These are phyloP conservation scores for Neurospora sp. DNA, from an alignment of 495 filamentous ascomycete genomes.

Conservation along the genomic window DNA sequence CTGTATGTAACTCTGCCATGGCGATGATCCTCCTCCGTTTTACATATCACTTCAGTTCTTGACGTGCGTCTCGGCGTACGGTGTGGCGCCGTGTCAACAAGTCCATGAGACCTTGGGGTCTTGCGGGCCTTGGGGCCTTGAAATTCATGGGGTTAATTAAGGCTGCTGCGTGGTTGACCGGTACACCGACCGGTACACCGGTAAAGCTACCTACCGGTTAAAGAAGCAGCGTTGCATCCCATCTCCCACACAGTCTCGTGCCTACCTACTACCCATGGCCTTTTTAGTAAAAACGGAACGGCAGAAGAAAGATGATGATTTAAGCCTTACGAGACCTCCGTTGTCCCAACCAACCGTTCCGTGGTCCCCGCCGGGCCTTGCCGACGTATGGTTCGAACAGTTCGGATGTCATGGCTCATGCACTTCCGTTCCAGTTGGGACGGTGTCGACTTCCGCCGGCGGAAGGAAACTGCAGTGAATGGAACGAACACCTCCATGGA, in stretches of 20 bases:
- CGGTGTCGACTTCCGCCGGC: neutral
- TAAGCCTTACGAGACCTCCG: neutral
- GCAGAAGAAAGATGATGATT: neutral
- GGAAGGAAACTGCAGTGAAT: neutral
- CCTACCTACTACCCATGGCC: neutral
- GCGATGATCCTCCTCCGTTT: neutral
- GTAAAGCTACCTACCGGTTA: neutral
- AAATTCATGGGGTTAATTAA: neutral
- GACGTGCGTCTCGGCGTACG: too few species aligned
- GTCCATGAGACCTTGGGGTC: too few species aligned
- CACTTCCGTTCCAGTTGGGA: neutral
- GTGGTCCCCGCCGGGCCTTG: neutral
- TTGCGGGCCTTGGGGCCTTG: neutral
- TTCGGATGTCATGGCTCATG: neutral
- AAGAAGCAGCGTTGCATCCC: neutral
- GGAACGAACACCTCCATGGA: neutral
- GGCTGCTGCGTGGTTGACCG: neutral
- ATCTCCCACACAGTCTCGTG: neutral
- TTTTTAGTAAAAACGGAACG: neutral
- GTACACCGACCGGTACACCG: neutral
- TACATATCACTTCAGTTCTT: neutral
- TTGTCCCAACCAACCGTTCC: neutral
- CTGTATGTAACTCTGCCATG: neutral
- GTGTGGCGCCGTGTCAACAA: too few species aligned
- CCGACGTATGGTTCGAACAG: neutral